phyloP scores from a whole-genome alignment of 139 green algal genomes.

The Spirogloea muscicola region DNA sequence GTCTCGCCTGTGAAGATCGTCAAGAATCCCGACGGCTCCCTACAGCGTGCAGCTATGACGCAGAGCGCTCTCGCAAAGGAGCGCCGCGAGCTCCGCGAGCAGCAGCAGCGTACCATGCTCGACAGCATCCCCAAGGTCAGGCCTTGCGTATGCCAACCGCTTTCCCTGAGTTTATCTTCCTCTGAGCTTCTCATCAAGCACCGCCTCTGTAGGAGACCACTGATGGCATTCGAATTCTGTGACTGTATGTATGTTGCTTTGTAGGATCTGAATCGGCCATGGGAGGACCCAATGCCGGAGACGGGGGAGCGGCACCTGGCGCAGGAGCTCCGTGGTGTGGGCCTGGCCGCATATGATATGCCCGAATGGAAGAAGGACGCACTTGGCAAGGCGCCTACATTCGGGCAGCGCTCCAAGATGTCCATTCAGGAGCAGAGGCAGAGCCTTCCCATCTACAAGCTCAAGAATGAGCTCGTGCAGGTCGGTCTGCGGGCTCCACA shows the following conservation, averaged over 20 bases:
- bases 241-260: no score
- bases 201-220: no score
- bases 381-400: slow-evolving; percentile 87
- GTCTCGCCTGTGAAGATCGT: slow-evolving; percentile 96
- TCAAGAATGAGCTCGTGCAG: slow-evolving; percentile 85
- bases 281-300: slow-evolving; percentile 94
- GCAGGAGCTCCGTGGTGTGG: slow-evolving; percentile 75
- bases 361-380: slow-evolving; percentile 63
- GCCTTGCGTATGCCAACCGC: no score
- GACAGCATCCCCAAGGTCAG: slow-evolving; percentile 57
- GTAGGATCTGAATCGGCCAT: slow-evolving; percentile 87
- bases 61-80: slow-evolving; percentile 90
- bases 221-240: no score
- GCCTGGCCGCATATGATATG: slow-evolving; percentile 55
- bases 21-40: slow-evolving; percentile 93
- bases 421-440: slow-evolving; percentile 92
- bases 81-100: slow-evolving; percentile 87
- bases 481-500: no score
- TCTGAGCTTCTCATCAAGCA: no score
- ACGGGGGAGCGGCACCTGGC: slow-evolving; percentile 63
- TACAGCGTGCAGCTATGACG: slow-evolving; percentile 97
- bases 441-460: slow-evolving; percentile 89
- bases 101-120: slow-evolving; percentile 89
- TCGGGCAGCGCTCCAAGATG: slow-evolving; percentile 69
- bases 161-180: no score